These are phyloP conservation scores for Penicillium brasilianum DNA, from an alignment of 2,329 filamentous ascomycete genomes.

Conservation along the genomic window DNA sequence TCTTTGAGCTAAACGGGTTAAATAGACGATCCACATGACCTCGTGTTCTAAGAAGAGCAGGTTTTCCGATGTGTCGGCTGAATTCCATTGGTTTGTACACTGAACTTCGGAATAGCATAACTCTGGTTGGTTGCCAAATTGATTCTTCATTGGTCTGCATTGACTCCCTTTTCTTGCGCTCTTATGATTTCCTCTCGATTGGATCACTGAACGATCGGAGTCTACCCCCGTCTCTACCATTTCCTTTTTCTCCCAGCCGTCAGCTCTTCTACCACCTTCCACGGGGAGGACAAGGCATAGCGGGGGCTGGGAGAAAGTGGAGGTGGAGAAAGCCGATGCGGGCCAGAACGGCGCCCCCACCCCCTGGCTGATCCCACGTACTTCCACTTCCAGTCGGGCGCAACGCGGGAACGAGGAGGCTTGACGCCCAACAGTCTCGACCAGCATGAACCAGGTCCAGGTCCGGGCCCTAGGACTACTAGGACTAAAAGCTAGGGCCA, in stretches of 20 bases:
- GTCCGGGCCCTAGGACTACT: too few relatives aligned
- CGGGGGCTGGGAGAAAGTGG: neutral
- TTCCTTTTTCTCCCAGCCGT: neutral
- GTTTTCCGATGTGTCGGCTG: slow-evolving; percentile 18
- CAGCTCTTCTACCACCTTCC: neutral
- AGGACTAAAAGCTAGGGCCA: neutral
- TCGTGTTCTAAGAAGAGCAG: slow-evolving; percentile 23
- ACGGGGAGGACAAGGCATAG: neutral
- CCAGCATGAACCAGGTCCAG: slow-evolving; percentile 5
- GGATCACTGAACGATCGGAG: neutral
- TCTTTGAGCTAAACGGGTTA: neutral
- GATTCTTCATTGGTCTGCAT: slow-evolving; percentile 4
- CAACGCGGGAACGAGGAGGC: slow-evolving; percentile 6
- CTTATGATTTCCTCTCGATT: neutral
- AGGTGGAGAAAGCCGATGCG: neutral
- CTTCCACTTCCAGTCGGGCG: neutral
- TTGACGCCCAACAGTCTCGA: slow-evolving; percentile 4
- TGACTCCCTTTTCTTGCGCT: neutral
- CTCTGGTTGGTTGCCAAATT: neutral
- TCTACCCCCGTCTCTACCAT: neutral
- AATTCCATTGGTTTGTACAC: slow-evolving; percentile 1
- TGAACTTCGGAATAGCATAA: neutral
- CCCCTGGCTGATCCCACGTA: slow-evolving; percentile 1
- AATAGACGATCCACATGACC: slow-evolving; percentile 23
- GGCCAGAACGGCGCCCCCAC: slow-evolving; percentile 1